Conservation (phyloP, 2,329 filamentous ascomycete genomes). For the Talaromyces sp. region DNA sequence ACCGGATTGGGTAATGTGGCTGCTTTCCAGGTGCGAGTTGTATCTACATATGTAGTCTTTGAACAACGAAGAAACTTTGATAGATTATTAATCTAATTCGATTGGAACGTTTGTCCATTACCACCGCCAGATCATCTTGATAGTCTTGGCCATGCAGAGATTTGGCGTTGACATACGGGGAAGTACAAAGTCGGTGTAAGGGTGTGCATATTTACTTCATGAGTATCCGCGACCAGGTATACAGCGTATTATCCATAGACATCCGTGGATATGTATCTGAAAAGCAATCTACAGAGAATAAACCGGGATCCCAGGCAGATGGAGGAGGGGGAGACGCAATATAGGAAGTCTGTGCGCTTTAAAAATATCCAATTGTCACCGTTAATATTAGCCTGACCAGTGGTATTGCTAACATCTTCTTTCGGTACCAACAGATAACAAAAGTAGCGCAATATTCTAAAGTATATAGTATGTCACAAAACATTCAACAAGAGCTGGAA, state of each 20-base stretch:
- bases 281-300: background rate
- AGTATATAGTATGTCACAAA: background rate
- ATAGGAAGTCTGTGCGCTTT: background rate
- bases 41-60: too few species aligned
- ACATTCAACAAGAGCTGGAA: background rate
- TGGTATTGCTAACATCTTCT: too few species aligned
- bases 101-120: background rate
- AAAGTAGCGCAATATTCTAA: background rate
- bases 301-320: background rate
- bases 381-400: too few species aligned
- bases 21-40: background rate
- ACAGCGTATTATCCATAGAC: background rate
- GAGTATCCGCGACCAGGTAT: background rate
- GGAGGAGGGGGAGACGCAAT: background rate
- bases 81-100: background rate
- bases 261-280: background rate
- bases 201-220: background rate
- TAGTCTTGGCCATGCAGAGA: background rate
- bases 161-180: background rate
- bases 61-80: background rate
- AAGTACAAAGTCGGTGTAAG: constrained; percentile 6
- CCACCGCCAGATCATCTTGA: background rate
- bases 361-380: too few species aligned
- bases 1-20: background rate
- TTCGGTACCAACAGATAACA: too few species aligned